A percentile compares a stretch with the other conserved stretches of the same genome.
Evolutionary conservation across 1,284 basidiomycete species (phyloP).

Genomic region (Pyrrhoderma lamaoense): DNA sequence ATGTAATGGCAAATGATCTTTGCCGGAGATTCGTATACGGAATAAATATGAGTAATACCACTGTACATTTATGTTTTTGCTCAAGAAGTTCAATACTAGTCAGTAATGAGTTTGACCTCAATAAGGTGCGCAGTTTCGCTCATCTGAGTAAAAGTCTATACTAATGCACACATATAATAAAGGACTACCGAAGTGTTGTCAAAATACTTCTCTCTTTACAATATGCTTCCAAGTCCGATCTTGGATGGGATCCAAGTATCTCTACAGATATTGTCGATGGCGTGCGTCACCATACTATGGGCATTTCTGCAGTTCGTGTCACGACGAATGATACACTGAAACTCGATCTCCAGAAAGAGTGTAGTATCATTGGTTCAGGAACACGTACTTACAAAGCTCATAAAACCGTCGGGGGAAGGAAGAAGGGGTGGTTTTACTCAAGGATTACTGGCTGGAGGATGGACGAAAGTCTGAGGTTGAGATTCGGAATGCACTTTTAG

Average conservation of each 20-base stretch:
- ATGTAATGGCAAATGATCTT: slow-evolving; percentile 16
- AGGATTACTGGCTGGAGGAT: not conserved
- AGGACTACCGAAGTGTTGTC: not conserved
- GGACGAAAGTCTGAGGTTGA: not conserved
- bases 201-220: slow-evolving; percentile 1
- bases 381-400: not conserved
- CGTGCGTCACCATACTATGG: too few relatives aligned
- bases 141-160: not conserved
- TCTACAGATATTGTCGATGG: not conserved
- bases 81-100: not conserved
- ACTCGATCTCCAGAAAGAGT: not conserved
- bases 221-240: not conserved
- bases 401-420: not conserved
- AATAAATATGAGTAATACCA: slow-evolving; percentile 18
- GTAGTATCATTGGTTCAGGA: not conserved
- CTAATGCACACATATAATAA: not conserved
- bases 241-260: slow-evolving; percentile 5
- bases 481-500: not conserved
- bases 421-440: not conserved
- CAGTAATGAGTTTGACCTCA: too few relatives aligned
- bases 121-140: not conserved
- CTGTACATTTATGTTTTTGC: not conserved
- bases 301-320: not conserved
- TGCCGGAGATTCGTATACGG: slow-evolving; percentile 16
- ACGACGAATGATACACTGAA: not conserved